Conservation (phyloP, 192 early-diverging fungal genomes). For the Dimargaris xerosporica region DNA sequence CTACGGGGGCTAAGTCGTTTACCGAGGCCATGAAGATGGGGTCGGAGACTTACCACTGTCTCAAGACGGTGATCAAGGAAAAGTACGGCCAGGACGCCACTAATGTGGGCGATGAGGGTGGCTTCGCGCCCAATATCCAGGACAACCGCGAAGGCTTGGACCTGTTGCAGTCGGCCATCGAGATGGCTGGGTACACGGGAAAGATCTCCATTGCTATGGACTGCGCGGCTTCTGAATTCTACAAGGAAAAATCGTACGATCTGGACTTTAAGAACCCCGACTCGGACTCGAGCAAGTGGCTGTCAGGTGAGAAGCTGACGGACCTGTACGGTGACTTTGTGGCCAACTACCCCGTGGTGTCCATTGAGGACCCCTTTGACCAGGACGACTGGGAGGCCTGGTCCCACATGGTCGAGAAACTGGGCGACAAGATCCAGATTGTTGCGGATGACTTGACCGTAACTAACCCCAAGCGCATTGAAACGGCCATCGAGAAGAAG, state of each 20-base stretch:
- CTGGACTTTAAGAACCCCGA: slow-evolving; percentile 92
- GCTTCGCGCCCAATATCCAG: slow-evolving; percentile 98
- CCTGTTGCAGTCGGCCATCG: slow-evolving; percentile 77
- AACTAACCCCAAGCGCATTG: slow-evolving; percentile 91
- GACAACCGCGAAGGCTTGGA: slow-evolving; percentile 92
- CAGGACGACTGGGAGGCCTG: slow-evolving; percentile 97
- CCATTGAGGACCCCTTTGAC: slow-evolving; percentile 98
- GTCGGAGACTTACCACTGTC: slow-evolving; percentile 89
- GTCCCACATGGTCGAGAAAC: slow-evolving; percentile 50
- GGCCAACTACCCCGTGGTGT: slow-evolving; percentile 77
- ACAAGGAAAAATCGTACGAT: slow-evolving; percentile 93
- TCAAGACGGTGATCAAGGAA: slow-evolving; percentile 95
- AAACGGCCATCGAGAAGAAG: slow-evolving; percentile 83
- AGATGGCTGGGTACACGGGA: slow-evolving; percentile 86
- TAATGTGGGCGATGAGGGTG: slow-evolving; percentile 99
- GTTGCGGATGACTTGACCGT: slow-evolving; percentile 97
- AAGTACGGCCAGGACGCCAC: slow-evolving; percentile 99
- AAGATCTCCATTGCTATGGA: slow-evolving; percentile 98
- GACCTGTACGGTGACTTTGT: slow-evolving; percentile 73
- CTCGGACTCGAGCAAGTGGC: slow-evolving; percentile 54
- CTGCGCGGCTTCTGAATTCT: slow-evolving; percentile 96
- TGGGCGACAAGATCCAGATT: slow-evolving; percentile 63
- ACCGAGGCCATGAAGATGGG: slow-evolving; percentile 96
- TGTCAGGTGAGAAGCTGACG: slow-evolving; percentile 65
- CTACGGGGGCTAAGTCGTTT: slow-evolving; percentile 84